Conservation (phyloP, 2,329 filamentous ascomycete genomes). For the Aspergillus fischeri region DNA sequence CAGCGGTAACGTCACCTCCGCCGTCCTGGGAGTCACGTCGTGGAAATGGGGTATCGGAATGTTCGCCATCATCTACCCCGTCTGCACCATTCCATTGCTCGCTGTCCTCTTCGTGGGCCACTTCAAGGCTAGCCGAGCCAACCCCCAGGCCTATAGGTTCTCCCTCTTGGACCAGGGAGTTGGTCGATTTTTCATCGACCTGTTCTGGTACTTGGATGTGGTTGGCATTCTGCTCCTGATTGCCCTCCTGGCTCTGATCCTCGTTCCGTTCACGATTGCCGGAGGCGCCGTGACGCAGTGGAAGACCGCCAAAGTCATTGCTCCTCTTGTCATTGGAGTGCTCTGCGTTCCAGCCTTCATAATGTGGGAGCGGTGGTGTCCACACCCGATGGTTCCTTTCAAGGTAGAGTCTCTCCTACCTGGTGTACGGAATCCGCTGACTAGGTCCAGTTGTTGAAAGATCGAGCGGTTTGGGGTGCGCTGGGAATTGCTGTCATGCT, state of each 20-base stretch:
- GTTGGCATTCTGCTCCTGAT: conserved; percentile 52
- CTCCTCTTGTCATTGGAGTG: conserved; percentile 50
- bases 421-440: not conserved
- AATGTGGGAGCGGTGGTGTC: conserved; percentile 51
- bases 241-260: conserved; percentile 49
- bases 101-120: conserved; percentile 49
- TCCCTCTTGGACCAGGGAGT: conserved; percentile 42
- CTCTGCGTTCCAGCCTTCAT: conserved; percentile 48
- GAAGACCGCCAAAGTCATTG: conserved; percentile 49
- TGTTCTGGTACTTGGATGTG: conserved; percentile 56
- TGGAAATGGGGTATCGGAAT: conserved; percentile 64
- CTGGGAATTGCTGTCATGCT: conserved; percentile 50
- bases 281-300: conserved; percentile 48
- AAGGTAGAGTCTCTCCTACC: conserved; percentile 21
- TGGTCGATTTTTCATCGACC: conserved; percentile 34
- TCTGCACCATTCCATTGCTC: conserved; percentile 54
- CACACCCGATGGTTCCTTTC: conserved; percentile 57
- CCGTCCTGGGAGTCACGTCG: conserved; percentile 47
- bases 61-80: conserved; percentile 59
- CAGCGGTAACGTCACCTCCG: conserved; percentile 52
- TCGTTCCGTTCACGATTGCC: conserved; percentile 56
- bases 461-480: conserved; percentile 62
- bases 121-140: conserved; percentile 50
- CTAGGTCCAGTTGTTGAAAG: conserved; percentile 48
- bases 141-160: conserved; percentile 42